Evolutionary conservation across 371 early-diverging fungal genomes (phyloP).

Genomic region (Fennellomyces sp.): DNA sequence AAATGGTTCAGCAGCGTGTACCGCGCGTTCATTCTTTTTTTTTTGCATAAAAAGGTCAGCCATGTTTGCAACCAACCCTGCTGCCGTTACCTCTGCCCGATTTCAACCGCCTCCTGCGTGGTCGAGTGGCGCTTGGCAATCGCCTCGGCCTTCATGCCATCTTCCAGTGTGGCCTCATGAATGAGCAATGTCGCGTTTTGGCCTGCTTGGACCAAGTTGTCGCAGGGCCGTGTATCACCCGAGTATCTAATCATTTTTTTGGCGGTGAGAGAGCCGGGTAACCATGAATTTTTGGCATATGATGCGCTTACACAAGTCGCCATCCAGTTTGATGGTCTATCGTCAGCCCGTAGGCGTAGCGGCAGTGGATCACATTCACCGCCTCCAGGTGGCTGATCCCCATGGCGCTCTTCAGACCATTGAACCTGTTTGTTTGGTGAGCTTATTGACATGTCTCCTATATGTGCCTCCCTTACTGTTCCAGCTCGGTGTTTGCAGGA

Average conservation of each 20-base stretch:
- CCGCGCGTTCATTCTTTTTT: conserved; percentile 75
- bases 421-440: too few species aligned
- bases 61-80: background rate
- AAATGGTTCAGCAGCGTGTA: conserved; percentile 95
- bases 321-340: conserved; percentile 67
- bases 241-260: conserved; percentile 73
- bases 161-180: conserved; percentile 97
- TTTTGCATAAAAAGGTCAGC: background rate
- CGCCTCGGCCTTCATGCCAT: conserved; percentile 84
- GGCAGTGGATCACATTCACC: conserved; percentile 82
- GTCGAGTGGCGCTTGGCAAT: conserved; percentile 90
- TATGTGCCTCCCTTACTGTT: too few species aligned
- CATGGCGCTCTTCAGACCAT: conserved; percentile 37
- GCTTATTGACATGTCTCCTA: too few species aligned
- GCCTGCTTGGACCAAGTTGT: conserved; percentile 75
- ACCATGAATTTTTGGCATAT: background rate
- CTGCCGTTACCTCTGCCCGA: conserved; percentile 63
- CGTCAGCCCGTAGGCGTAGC: conserved; percentile 78
- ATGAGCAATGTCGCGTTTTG: conserved; percentile 79
- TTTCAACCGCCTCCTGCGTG: conserved; percentile 84
- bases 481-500: background rate
- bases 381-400: conserved; percentile 61
- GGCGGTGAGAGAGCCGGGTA: background rate
- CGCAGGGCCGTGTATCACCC: conserved; percentile 96
- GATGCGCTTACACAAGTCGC: conserved; percentile 62